Percentiles rank a stretch among this genome's conserved stretches.
phyloP scores from a whole-genome alignment of 129 eudicot species.

The Logfia minima region DNA sequence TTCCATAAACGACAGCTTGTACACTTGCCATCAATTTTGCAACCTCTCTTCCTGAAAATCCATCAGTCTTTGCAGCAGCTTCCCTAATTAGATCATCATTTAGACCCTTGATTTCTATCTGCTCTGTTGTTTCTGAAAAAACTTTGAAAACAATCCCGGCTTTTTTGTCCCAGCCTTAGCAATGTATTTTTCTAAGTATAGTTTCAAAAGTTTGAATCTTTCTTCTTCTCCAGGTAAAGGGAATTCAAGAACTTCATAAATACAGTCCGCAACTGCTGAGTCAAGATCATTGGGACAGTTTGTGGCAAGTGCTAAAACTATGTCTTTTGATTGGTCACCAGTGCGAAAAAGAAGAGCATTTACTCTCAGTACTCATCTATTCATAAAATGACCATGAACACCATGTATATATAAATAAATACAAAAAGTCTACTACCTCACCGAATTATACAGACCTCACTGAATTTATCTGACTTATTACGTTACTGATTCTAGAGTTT shows the following conservation, averaged over 20 bases:
- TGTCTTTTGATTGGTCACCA: constrained; percentile 97
- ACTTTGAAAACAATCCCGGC: constrained; percentile 54
- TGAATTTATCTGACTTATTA: no score
- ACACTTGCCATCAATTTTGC: constrained; percentile 98
- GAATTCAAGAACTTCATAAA: constrained; percentile 91
- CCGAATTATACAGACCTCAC: no score
- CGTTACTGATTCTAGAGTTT: no score
- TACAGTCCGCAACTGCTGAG: constrained; percentile 93
- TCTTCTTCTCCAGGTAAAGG: constrained; percentile 96
- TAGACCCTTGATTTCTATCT: constrained; percentile 75
- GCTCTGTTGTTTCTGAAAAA: constrained; percentile 73
- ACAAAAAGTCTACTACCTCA: no score
- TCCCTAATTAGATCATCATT: constrained; percentile 69
- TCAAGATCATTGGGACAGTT: constrained; percentile 97
- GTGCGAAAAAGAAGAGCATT: constrained; percentile 4
- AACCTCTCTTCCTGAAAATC: constrained; percentile 94
- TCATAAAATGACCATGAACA: no score
- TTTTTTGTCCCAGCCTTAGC: constrained; percentile 81
- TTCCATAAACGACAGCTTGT: constrained; percentile 96
- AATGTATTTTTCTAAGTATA: constrained; percentile 84
- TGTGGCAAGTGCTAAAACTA: constrained; percentile 93
- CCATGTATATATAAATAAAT: no score
- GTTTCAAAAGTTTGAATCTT: constrained; percentile 78
- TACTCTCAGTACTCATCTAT: no score
- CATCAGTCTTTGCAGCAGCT: constrained; percentile 83